A percentile compares a stretch with the other conserved stretches of the same genome.
These are phyloP conservation scores for Mycena vulgaris DNA, from an alignment of 768 basidiomycete species.

Conservation along the genomic window DNA sequence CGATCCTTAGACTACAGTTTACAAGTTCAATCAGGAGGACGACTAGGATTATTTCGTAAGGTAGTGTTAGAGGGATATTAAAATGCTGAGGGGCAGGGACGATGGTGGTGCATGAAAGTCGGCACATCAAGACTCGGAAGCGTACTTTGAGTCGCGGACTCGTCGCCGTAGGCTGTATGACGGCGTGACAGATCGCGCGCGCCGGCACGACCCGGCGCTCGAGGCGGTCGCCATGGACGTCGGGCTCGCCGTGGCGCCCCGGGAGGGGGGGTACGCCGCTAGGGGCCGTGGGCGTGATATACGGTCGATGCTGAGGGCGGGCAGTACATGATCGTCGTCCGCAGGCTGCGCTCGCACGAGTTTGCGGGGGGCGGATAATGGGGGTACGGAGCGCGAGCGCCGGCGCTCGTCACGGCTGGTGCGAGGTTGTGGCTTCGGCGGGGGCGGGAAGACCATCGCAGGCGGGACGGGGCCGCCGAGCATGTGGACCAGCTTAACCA, in stretches of 20 bases:
- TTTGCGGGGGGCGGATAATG: conserved; percentile 4
- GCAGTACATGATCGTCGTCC: neutral
- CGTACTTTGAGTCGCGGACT: no score
- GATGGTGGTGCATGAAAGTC: no score
- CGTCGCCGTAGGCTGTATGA: no score
- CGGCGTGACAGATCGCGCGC: neutral
- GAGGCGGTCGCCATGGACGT: neutral
- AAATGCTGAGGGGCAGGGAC: no score
- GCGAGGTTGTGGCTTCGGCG: neutral
- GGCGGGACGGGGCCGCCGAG: conserved; percentile 34
- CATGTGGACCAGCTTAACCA: conserved; percentile 33
- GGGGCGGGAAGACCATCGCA: conserved; percentile 25
- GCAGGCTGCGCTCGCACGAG: conserved; percentile 16
- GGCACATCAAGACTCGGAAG: no score
- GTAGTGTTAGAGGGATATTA: no score
- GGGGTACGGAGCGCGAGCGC: conserved; percentile 36
- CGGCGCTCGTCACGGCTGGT: conserved; percentile 7
- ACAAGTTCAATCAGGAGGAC: no score
- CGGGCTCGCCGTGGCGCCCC: no score
- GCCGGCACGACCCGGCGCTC: neutral
- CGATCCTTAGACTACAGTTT: no score
- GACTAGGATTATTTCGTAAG: no score
- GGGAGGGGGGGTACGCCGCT: neutral
- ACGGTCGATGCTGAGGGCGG: conserved; percentile 17
- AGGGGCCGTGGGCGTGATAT: conserved; percentile 23